Conservation (phyloP, 2,329 filamentous ascomycete genomes). For the Aspergillus ochraceoroseus region DNA sequence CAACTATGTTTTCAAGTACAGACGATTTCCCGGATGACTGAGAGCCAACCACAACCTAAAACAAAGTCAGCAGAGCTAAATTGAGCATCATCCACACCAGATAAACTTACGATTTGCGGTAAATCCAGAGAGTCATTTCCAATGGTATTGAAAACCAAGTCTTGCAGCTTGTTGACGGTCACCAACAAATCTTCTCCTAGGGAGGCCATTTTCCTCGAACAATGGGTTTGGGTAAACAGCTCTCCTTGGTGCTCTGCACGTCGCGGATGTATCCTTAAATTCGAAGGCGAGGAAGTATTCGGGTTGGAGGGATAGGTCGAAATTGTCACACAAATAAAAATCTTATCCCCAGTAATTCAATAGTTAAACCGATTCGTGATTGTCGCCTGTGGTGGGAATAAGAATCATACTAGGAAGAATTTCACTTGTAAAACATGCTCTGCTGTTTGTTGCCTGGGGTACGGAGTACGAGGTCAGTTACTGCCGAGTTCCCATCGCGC, state of each 20-base stretch:
- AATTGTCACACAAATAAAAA: too few species aligned
- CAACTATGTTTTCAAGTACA: slow-evolving; percentile 97
- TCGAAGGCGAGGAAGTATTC: too few species aligned
- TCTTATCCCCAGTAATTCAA: too few species aligned
- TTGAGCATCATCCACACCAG: slow-evolving; percentile 1
- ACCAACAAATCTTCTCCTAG: slow-evolving; percentile 92
- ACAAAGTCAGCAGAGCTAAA: slow-evolving; percentile 8
- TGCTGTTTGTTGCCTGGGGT: too few species aligned
- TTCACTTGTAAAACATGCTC: too few species aligned
- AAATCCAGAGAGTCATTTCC: slow-evolving; percentile 96
- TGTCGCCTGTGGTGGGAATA: too few species aligned
- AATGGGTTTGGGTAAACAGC: background rate
- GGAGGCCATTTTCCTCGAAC: slow-evolving; percentile 65
- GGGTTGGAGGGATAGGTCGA: too few species aligned
- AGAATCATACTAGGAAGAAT: too few species aligned
- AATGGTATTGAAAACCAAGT: slow-evolving; percentile 99
- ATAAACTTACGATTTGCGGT: slow-evolving; percentile 80
- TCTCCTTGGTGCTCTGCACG: background rate
- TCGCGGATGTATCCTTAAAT: background rate
- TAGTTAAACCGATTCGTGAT: too few species aligned
- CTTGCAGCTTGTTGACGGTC: slow-evolving; percentile 97
- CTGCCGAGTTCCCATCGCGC: too few species aligned
- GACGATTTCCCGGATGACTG: slow-evolving; percentile 98
- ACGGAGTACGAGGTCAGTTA: too few species aligned
- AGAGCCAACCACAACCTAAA: slow-evolving; percentile 91